Conservation (phyloP, 2,329 filamentous ascomycete genomes). For the Aspergillus intermedius region DNA sequence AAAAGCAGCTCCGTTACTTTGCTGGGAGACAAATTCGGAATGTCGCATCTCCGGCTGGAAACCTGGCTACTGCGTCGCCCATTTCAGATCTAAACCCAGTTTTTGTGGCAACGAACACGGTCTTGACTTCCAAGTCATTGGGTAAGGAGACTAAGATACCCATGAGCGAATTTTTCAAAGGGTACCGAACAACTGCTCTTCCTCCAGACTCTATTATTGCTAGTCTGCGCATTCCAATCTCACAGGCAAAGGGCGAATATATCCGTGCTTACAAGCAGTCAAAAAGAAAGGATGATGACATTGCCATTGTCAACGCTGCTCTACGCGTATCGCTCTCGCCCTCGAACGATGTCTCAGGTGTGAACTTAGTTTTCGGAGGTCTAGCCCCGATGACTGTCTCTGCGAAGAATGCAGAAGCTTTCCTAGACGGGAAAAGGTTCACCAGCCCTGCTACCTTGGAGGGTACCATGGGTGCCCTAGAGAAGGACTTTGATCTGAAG, state of each 20-base stretch:
- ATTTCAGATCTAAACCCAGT: constrained; percentile 97
- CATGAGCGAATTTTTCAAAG: constrained; percentile 87
- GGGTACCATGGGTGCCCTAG: constrained; percentile 82
- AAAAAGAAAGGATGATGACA: constrained; percentile 96
- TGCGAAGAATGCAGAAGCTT: constrained; percentile 70
- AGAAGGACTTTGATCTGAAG: constrained; percentile 76
- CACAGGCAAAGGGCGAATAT: constrained; percentile 67
- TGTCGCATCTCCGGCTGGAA: constrained; percentile 93
- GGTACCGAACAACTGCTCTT: constrained; percentile 77
- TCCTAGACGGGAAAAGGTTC: constrained; percentile 69
- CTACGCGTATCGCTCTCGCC: constrained; percentile 67
- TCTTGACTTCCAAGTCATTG: constrained; percentile 85
- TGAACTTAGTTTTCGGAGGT: constrained; percentile 82
- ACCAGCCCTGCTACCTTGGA: constrained; percentile 78
- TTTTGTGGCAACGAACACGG: constrained; percentile 90
- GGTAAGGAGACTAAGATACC: constrained; percentile 75
- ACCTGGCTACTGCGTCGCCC: constrained; percentile 86
- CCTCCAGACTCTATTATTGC: constrained; percentile 76
- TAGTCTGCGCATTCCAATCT: constrained; percentile 77
- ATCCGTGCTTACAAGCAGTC: constrained; percentile 91
- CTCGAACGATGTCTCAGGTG: constrained; percentile 62
- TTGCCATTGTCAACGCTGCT: constrained; percentile 91
- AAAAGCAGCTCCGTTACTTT: constrained; percentile 70
- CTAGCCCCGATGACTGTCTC: constrained; percentile 88
- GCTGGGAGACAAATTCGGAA: constrained; percentile 85